phyloP scores from a whole-genome alignment of 345 rosid species.

The Salix udensis region DNA sequence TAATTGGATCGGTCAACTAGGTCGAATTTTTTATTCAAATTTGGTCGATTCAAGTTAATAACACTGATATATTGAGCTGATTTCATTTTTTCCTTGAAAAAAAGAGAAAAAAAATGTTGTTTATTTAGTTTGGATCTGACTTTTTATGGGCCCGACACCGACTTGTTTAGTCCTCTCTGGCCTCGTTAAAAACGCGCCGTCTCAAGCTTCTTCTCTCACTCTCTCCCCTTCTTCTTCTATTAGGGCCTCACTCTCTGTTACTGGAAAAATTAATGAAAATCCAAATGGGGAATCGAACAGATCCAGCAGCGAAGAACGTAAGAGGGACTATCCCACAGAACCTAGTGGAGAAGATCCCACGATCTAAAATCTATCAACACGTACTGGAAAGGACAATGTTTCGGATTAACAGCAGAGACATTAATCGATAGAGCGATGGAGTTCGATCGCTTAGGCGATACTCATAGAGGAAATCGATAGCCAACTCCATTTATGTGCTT shows the following conservation, averaged over 20 bases:
- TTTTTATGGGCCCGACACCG: background rate
- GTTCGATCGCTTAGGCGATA: conserved; percentile 83
- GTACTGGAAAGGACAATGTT: conserved; percentile 93
- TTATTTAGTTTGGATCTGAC: too few relatives aligned
- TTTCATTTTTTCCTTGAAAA: too few relatives aligned
- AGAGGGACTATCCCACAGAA: conserved; percentile 88
- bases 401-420: conserved; percentile 85
- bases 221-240: too few relatives aligned
- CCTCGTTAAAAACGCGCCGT: background rate
- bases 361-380: conserved; percentile 80
- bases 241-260: background rate
- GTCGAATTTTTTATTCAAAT: too few relatives aligned
- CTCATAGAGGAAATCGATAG: conserved; percentile 76
- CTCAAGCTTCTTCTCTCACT: background rate
- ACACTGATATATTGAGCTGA: too few relatives aligned
- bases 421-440: conserved; percentile 92
- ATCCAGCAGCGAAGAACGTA: conserved; percentile 80
- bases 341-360: conserved; percentile 73
- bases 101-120: too few relatives aligned
- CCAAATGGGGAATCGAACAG: conserved; percentile 79
- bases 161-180: background rate
- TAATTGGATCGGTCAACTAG: too few relatives aligned
- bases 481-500: conserved; percentile 86
- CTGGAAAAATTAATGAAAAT: background rate
- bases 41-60: too few relatives aligned